phyloP scores from a whole-genome alignment of 164 flowering plant genomes.

The Umbellularia californica region DNA sequence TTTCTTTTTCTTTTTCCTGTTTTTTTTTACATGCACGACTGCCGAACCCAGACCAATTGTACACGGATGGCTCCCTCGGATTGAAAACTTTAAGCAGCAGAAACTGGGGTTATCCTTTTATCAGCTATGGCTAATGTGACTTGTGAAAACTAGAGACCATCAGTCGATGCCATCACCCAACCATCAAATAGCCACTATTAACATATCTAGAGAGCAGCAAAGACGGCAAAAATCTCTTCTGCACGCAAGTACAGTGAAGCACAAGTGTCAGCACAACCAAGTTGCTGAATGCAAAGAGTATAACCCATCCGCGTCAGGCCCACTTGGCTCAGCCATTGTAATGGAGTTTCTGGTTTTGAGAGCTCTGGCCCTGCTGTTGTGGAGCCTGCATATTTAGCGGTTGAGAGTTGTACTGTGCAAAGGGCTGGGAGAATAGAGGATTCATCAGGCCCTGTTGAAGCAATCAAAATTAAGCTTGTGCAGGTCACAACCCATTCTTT shows the following conservation, averaged over 20 bases:
- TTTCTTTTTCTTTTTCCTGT: slow-evolving; percentile 11
- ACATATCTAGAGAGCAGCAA: slow-evolving; percentile 19
- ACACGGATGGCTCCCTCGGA: slow-evolving; percentile 34
- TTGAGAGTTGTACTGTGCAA: slow-evolving; percentile 74
- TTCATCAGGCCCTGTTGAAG: slow-evolving; percentile 74
- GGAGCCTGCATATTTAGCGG: slow-evolving; percentile 68
- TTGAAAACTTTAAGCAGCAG: slow-evolving; percentile 28
- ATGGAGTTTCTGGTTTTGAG: slow-evolving; percentile 80
- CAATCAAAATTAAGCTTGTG: neutral
- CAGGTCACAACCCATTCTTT: neutral
- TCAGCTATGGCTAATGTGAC: slow-evolving; percentile 32
- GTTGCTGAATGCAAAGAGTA: slow-evolving; percentile 61
- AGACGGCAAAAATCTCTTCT: slow-evolving; percentile 20
- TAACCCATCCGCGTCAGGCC: slow-evolving; percentile 47
- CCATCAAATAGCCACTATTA: neutral
- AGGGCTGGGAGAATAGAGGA: slow-evolving; percentile 95
- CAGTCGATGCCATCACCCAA: slow-evolving; percentile 10
- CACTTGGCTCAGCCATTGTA: slow-evolving; percentile 68
- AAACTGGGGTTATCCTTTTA: slow-evolving; percentile 35
- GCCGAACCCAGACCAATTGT: slow-evolving; percentile 20
- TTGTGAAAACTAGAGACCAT: slow-evolving; percentile 15
- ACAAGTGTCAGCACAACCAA: slow-evolving; percentile 69
- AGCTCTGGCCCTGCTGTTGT: slow-evolving; percentile 46
- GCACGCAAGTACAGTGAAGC: slow-evolving; percentile 25
- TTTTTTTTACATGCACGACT: slow-evolving; percentile 19